Evolutionary conservation across 345 rosid genomes (phyloP).

Genomic region (Dimocarpus longan): DNA sequence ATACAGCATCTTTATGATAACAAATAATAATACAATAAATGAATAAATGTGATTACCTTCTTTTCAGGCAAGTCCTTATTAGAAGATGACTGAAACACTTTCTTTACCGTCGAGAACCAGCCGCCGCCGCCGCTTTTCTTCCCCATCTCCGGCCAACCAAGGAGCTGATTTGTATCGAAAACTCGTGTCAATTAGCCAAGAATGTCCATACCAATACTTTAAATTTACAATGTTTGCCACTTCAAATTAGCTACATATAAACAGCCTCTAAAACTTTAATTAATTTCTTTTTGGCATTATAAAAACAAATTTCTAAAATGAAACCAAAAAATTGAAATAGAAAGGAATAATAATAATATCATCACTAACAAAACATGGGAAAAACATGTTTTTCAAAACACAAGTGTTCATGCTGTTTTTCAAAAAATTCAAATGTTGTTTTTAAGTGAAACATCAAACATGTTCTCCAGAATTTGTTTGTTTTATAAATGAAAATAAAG

Average conservation of each 20-base stretch:
- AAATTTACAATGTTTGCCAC: background rate
- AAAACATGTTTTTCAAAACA: background rate
- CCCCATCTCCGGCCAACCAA: slow-evolving; percentile 59
- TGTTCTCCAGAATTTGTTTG: too few relatives aligned
- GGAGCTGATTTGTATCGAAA: background rate
- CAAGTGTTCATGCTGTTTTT: background rate
- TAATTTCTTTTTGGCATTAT: too few relatives aligned
- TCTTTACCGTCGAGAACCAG: slow-evolving; percentile 94
- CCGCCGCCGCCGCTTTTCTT: slow-evolving; percentile 70
- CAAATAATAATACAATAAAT: background rate
- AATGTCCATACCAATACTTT: slow-evolving; percentile 11
- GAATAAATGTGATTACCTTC: slow-evolving; percentile 47
- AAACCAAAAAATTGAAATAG: too few relatives aligned
- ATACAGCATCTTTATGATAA: too few relatives aligned
- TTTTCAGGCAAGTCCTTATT: slow-evolving; percentile 51
- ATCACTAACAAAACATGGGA: too few relatives aligned
- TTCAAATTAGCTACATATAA: background rate
- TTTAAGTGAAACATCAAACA: too few relatives aligned
- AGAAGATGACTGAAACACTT: slow-evolving; percentile 80
- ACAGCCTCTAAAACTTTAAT: too few relatives aligned
- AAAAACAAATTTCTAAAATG: too few relatives aligned
- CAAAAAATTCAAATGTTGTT: too few relatives aligned
- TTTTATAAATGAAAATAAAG: too few relatives aligned
- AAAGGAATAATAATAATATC: too few relatives aligned
- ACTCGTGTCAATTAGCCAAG: background rate